phyloP scores from a whole-genome alignment of 73 alveolate species.

The Loxodes magnus region DNA sequence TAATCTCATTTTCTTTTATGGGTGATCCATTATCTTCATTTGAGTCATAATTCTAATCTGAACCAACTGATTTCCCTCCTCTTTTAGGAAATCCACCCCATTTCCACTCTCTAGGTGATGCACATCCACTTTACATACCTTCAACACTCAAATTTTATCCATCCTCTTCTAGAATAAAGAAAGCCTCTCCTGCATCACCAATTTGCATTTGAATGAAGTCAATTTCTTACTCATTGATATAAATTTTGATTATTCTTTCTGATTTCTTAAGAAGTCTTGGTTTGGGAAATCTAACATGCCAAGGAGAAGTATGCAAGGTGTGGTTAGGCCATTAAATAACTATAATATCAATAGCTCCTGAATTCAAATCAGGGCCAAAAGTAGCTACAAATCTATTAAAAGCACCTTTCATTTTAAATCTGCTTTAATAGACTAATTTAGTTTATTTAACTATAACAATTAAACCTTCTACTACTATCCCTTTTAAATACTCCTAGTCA shows the following conservation, averaged over 20 bases:
- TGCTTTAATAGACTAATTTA: too few relatives aligned
- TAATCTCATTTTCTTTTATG: background rate
- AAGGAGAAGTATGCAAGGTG: constrained; percentile 66
- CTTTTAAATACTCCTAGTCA: too few relatives aligned
- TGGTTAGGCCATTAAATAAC: constrained; percentile 80
- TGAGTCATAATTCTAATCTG: constrained; percentile 1
- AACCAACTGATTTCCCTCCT: background rate
- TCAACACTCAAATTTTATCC: background rate
- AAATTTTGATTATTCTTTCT: constrained; percentile 52
- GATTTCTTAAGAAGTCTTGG: constrained; percentile 59
- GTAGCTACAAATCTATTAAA: too few relatives aligned
- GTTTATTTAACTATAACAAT: too few relatives aligned
- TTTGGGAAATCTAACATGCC: constrained; percentile 87
- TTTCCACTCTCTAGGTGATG: constrained; percentile 2
- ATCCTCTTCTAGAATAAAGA: constrained; percentile 29
- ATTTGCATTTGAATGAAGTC: constrained; percentile 75
- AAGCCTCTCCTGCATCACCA: constrained; percentile 88
- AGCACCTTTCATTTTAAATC: too few relatives aligned
- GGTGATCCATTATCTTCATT: background rate
- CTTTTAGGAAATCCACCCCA: background rate
- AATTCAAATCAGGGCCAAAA: too few relatives aligned
- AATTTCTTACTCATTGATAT: constrained; percentile 61
- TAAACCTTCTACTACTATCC: too few relatives aligned
- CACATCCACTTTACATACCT: background rate
- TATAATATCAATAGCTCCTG: constrained; percentile 89